phyloP scores from a whole-genome alignment of 345 rosid genomes.

The Sisymbrium irio region DNA sequence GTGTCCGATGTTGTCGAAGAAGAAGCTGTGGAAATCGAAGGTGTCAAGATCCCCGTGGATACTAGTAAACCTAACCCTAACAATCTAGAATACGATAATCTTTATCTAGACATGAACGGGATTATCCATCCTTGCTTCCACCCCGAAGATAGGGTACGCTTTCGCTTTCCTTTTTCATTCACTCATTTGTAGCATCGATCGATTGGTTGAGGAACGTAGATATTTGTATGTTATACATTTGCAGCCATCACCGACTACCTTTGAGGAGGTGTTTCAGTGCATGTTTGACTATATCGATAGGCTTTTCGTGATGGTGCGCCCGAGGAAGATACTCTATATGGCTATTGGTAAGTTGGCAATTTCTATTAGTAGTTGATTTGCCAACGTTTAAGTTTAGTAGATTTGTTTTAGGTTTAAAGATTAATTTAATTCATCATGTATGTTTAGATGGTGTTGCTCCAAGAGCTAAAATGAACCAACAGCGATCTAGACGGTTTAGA shows the following conservation, averaged over 20 bases:
- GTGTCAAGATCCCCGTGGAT: slow-evolving; percentile 80
- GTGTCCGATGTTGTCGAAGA: slow-evolving; percentile 87
- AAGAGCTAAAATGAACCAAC: slow-evolving; percentile 98
- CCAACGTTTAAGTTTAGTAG: neutral
- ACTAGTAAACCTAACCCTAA: slow-evolving; percentile 92
- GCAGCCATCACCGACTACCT: slow-evolving; percentile 86
- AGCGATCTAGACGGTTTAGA: slow-evolving; percentile 92
- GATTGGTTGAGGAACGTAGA: neutral
- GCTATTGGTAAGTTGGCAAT: slow-evolving; percentile 68
- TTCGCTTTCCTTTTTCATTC: neutral
- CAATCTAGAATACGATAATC: slow-evolving; percentile 75
- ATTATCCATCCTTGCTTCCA: slow-evolving; percentile 99
- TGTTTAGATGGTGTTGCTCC: slow-evolving; percentile 97
- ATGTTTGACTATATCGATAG: slow-evolving; percentile 97
- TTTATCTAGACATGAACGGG: slow-evolving; percentile 98
- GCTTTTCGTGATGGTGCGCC: slow-evolving; percentile 94
- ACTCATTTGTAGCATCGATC: too few species aligned
- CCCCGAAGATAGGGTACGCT: slow-evolving; percentile 85
- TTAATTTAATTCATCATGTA: slow-evolving; percentile 19
- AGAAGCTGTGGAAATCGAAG: slow-evolving; percentile 78
- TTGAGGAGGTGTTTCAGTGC: slow-evolving; percentile 81
- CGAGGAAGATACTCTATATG: slow-evolving; percentile 84
- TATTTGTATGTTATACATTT: too few species aligned
- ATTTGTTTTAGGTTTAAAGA: neutral
- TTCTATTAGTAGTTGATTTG: neutral